A percentile compares a stretch with the other conserved stretches of the same genome.
These are phyloP conservation scores for Euphorbia schlechtendalii DNA, from an alignment of 441 rosid genomes.

Conservation along the genomic window DNA sequence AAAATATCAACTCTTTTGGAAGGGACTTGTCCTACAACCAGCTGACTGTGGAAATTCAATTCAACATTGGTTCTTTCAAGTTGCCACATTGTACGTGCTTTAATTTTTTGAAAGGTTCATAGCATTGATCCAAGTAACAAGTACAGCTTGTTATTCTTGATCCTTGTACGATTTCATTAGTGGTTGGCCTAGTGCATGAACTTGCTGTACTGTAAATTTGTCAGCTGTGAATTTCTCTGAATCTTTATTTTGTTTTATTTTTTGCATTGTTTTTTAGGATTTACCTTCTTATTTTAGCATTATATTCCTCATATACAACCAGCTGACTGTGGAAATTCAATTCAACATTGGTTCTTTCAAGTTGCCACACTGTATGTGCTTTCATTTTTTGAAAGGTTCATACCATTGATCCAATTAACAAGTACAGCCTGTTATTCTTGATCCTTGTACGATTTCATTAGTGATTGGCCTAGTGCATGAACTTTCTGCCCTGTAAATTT, in stretches of 20 bases:
- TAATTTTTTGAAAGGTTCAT: background rate
- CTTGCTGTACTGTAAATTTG: conserved; percentile 86
- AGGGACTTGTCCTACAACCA: conserved; percentile 94
- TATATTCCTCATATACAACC: too few species aligned
- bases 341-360: too few species aligned
- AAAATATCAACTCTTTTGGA: conserved; percentile 10
- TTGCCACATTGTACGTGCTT: conserved; percentile 77
- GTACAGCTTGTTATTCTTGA: background rate
- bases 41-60: conserved; percentile 81
- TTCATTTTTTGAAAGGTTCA: too few species aligned
- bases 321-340: too few species aligned
- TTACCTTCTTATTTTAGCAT: too few species aligned
- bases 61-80: conserved; percentile 94
- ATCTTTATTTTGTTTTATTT: background rate
- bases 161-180: conserved; percentile 91
- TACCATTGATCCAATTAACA: too few species aligned
- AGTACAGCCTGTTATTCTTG: too few species aligned
- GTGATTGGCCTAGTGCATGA: too few species aligned
- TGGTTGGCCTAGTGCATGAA: conserved; percentile 95
- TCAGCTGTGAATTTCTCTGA: background rate
- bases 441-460: too few species aligned
- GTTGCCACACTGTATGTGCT: too few species aligned
- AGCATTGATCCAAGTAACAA: background rate
- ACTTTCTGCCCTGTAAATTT: too few species aligned
- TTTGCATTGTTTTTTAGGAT: background rate